Conservation (phyloP, 1,139 yeast species). For the Meyerozyma smithsonii region DNA sequence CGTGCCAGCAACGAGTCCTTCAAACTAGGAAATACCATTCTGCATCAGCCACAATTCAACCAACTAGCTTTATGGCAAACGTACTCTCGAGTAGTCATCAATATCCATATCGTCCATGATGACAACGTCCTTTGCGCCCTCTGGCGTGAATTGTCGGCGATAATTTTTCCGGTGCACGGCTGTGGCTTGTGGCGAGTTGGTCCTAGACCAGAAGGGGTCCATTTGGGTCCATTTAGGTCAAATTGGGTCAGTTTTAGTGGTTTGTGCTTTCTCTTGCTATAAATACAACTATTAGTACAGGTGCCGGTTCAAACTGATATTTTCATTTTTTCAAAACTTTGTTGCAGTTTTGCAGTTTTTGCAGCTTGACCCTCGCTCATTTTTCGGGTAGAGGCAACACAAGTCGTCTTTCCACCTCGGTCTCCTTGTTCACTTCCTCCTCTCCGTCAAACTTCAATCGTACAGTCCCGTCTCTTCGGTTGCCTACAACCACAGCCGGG, state of each 20-base stretch:
- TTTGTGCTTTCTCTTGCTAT: too few species aligned
- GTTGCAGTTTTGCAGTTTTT: too few species aligned
- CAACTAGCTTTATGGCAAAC: conserved; percentile 16
- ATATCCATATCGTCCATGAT: conserved; percentile 51
- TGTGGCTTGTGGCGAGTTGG: too few species aligned
- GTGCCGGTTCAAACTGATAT: too few species aligned
- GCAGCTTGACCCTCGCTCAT: conserved; percentile 9
- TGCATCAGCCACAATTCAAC: neutral
- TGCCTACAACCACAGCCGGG: conserved; percentile 86
- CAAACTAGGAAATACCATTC: neutral
- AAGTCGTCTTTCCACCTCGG: conserved; percentile 81
- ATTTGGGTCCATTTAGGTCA: too few species aligned
- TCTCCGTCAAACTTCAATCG: conserved; percentile 90
- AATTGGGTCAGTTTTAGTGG: too few species aligned
- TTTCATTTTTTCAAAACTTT: too few species aligned
- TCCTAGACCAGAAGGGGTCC: too few species aligned
- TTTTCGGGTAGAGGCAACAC: conserved; percentile 71
- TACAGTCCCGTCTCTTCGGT: conserved; percentile 71
- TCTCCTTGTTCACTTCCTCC: conserved; percentile 93
- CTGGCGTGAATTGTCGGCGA: neutral
- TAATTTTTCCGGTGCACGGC: neutral
- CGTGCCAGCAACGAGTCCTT: neutral
- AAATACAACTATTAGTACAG: neutral
- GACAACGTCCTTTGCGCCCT: neutral
- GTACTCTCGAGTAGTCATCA: conserved; percentile 51